Conservation (phyloP, 768 basidiomycete species). For the Auricularia sp. region DNA sequence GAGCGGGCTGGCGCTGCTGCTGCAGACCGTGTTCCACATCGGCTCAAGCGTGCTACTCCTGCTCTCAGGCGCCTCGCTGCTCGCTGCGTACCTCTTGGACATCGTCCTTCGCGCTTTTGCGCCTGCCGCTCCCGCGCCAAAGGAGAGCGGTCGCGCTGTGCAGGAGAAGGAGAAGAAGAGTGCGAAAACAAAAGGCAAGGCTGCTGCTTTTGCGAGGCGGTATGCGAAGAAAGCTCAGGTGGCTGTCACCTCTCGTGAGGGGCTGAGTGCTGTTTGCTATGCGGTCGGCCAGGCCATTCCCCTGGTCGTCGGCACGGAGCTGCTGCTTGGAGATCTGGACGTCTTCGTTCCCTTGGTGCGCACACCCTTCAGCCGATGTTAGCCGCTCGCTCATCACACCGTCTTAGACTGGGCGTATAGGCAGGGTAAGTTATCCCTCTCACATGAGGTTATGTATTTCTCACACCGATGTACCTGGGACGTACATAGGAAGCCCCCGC, state of each 20-base stretch:
- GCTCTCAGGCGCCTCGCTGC: conserved; percentile 46
- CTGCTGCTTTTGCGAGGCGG: not conserved
- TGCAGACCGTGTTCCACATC: conserved; percentile 52
- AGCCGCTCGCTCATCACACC: not conserved
- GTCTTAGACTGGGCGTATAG: conserved; percentile 69
- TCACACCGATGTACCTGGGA: too few relatives aligned
- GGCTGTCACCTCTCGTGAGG: not conserved
- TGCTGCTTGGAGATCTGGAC: conserved; percentile 55
- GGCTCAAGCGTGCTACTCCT: conserved; percentile 74
- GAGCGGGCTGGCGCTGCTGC: conserved; percentile 37
- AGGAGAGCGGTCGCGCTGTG: not conserved
- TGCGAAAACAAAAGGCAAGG: not conserved
- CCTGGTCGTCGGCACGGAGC: conserved; percentile 45
- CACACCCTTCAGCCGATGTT: not conserved
- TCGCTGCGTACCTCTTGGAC: conserved; percentile 48
- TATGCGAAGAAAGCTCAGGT: not conserved
- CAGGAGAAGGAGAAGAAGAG: not conserved
- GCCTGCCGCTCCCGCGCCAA: not conserved
- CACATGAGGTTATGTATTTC: not conserved
- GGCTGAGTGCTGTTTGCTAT: conserved; percentile 29
- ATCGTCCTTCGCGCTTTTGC: conserved; percentile 22
- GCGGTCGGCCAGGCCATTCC: conserved; percentile 47
- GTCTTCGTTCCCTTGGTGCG: conserved; percentile 84
- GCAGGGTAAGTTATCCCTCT: conserved; percentile 26
- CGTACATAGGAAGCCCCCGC: conserved; percentile 54